phyloP scores from a whole-genome alignment of 768 basidiomycete species.

The Kwoniella europaea region DNA sequence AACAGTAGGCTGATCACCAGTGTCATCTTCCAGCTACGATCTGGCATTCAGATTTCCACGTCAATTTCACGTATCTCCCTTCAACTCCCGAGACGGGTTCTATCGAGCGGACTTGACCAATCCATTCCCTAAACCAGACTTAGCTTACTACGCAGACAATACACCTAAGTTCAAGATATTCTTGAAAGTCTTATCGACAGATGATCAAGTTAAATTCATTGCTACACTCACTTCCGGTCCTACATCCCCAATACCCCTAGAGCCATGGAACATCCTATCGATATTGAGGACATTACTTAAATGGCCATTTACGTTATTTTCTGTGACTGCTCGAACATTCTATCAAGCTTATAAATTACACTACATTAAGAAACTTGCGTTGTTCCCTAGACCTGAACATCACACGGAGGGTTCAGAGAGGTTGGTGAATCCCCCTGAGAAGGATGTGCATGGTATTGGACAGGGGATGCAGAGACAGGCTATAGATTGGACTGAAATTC shows the following conservation, averaged over 20 bases:
- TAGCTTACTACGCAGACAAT: conserved; percentile 17
- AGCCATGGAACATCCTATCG: background rate
- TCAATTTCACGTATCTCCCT: conserved; percentile 76
- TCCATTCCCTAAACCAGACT: conserved; percentile 60
- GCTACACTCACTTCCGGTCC: conserved; percentile 63
- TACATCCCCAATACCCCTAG: conserved; percentile 59
- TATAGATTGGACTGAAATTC: conserved; percentile 53
- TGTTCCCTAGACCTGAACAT: conserved; percentile 66
- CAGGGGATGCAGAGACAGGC: conserved; percentile 57
- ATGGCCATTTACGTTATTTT: conserved; percentile 65
- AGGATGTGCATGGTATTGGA: conserved; percentile 41
- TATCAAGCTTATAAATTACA: conserved; percentile 69
- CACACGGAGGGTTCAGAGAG: conserved; percentile 8
- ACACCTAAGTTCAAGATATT: conserved; percentile 38
- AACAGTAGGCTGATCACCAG: too few relatives aligned
- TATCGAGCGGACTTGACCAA: conserved; percentile 66
- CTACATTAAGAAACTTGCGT: conserved; percentile 65
- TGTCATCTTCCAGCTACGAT: conserved; percentile 60
- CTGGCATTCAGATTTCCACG: conserved; percentile 72
- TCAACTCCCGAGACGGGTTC: conserved; percentile 72
- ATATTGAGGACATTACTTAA: conserved; percentile 59
- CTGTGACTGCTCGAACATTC: conserved; percentile 68
- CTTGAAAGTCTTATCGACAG: conserved; percentile 51
- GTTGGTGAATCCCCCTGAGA: conserved; percentile 50
- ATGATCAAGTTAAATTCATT: conserved; percentile 63